Percentiles rank a stretch among this genome's conserved stretches.
These are phyloP conservation scores for Cudoniella acicularis DNA, from an alignment of 495 filamentous ascomycete species.

Conservation along the genomic window DNA sequence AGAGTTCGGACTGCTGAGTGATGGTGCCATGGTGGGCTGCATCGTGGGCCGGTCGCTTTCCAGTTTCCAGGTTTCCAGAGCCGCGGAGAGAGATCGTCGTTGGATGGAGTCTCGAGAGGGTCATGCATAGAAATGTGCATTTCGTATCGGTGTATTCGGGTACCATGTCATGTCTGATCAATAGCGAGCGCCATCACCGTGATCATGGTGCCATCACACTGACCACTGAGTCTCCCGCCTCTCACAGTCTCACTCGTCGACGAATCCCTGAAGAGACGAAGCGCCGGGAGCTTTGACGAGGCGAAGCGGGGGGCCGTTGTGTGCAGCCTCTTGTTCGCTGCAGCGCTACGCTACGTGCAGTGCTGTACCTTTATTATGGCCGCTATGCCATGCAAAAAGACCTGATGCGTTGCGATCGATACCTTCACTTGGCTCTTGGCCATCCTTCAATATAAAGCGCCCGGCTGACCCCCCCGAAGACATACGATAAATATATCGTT, in stretches of 20 bases:
- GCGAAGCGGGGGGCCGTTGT: conserved; percentile 7
- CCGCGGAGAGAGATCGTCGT: background rate
- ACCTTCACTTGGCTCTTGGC: background rate
- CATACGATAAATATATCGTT: background rate
- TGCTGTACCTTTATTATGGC: background rate
- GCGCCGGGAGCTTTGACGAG: conserved; percentile 11
- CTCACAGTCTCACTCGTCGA: background rate
- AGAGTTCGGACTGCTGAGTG: background rate
- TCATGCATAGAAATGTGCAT: background rate
- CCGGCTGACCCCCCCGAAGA: background rate
- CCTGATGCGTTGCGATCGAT: no score
- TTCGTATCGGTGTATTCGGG: background rate
- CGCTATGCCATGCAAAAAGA: background rate
- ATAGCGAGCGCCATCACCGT: background rate
- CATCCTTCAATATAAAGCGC: background rate
- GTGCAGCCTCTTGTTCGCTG: background rate
- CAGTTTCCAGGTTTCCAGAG: background rate
- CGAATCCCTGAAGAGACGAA: conserved; percentile 18
- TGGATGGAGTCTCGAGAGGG: background rate
- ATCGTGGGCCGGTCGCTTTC: background rate
- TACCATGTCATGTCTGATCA: background rate
- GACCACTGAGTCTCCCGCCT: background rate
- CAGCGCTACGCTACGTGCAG: background rate
- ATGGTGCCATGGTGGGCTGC: no score
- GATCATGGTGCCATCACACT: no score